Percentiles rank a stretch among this genome's conserved stretches.
Evolutionary conservation across 2,329 filamentous ascomycete genomes (phyloP).

Genomic region (Coniochaeta sp.): DNA sequence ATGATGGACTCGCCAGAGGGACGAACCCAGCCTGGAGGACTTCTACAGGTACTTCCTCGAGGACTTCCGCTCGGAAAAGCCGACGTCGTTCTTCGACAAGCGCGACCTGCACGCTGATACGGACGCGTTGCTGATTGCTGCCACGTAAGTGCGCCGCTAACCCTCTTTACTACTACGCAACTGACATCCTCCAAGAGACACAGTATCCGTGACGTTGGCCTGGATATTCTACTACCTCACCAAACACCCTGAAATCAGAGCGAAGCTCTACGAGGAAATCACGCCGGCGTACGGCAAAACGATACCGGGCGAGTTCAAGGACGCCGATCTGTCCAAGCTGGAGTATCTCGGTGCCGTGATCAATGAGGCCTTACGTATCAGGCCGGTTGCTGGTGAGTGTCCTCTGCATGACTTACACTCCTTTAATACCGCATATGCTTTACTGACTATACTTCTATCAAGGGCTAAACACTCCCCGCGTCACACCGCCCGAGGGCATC

Average conservation of each 20-base stretch:
- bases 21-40: slow-evolving; percentile 4
- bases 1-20: slow-evolving; percentile 22
- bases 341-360: slow-evolving; percentile 4
- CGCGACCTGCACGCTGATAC: slow-evolving; percentile 4
- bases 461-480: not conserved
- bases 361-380: slow-evolving; percentile 7
- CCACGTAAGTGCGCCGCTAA: not conserved
- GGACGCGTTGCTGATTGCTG: slow-evolving; percentile 3
- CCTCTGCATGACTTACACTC: too few relatives aligned
- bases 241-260: not conserved
- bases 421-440: too few relatives aligned
- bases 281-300: not conserved
- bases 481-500: slow-evolving; percentile 1
- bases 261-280: slow-evolving; percentile 4
- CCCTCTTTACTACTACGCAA: slow-evolving; percentile 6
- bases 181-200: slow-evolving; percentile 7
- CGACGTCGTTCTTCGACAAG: slow-evolving; percentile 6
- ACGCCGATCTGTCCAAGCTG: not conserved
- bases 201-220: slow-evolving; percentile 10
- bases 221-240: too few relatives aligned
- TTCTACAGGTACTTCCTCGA: slow-evolving; percentile 9
- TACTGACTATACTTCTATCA: too few relatives aligned
- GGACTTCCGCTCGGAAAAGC: slow-evolving; percentile 6
- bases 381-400: slow-evolving; percentile 4
- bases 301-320: not conserved